Conservation (phyloP, 2,329 filamentous ascomycete genomes). For the Colletotrichum musae region DNA sequence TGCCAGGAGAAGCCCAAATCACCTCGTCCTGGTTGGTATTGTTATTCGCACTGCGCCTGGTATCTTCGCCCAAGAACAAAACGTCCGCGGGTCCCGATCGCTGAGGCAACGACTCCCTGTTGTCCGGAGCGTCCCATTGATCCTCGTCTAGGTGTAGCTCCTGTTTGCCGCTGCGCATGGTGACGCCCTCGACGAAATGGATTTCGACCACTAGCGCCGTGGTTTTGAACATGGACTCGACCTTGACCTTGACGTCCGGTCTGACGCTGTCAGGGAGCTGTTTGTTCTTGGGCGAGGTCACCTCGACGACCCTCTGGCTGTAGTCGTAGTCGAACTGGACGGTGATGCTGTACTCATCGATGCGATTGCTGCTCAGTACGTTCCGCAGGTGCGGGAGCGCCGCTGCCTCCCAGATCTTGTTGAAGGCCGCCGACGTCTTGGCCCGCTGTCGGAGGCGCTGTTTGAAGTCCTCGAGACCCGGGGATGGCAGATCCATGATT, state of each 20-base stretch:
- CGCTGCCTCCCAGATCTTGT: slow-evolving; percentile 9
- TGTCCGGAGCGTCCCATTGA: too few species aligned
- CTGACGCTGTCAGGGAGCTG: background rate
- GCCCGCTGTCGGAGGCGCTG: background rate
- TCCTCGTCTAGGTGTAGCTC: too few species aligned
- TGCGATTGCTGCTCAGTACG: background rate
- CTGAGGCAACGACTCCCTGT: too few species aligned
- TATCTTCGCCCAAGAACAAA: too few species aligned
- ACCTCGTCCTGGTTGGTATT: too few species aligned
- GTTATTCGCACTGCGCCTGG: too few species aligned
- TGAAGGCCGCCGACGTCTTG: background rate
- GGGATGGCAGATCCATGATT: background rate
- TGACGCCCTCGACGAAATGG: too few species aligned
- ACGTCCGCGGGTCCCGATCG: too few species aligned
- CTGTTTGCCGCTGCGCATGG: too few species aligned
- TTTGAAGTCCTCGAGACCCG: background rate
- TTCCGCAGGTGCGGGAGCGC: background rate
- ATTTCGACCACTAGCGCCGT: too few species aligned
- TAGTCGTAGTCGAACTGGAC: background rate
- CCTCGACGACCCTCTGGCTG: slow-evolving; percentile 1
- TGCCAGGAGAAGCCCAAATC: too few species aligned
- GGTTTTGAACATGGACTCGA: background rate
- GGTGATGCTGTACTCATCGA: slow-evolving; percentile 12
- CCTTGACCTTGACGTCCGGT: background rate
- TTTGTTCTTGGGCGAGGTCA: slow-evolving; percentile 6